Conservation (phyloP, 768 basidiomycete species). For the Antrodiella citrinella region DNA sequence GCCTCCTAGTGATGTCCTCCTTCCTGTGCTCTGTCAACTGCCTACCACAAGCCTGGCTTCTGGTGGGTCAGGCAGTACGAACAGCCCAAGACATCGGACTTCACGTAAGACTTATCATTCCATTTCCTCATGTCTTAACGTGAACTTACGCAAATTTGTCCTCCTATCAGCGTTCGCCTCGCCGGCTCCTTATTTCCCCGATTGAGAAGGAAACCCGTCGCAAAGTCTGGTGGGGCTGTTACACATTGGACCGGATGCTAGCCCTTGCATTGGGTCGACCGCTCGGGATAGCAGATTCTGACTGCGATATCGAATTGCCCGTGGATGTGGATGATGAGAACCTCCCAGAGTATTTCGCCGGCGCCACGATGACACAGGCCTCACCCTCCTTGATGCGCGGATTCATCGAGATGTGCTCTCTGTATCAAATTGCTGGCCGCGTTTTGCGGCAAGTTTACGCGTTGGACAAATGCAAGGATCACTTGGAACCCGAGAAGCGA, state of each 20-base stretch:
- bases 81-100: conserved; percentile 87
- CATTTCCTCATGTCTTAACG: conserved; percentile 4
- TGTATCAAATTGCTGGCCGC: conserved; percentile 81
- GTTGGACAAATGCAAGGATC: conserved; percentile 67
- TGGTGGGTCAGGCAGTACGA: conserved; percentile 85
- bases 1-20: conserved; percentile 81
- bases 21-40: conserved; percentile 92
- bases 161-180: conserved; percentile 62
- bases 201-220: conserved; percentile 85
- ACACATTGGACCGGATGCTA: conserved; percentile 86
- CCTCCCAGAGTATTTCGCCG: conserved; percentile 63
- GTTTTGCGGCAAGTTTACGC: conserved; percentile 80
- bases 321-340: conserved; percentile 77
- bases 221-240: conserved; percentile 94
- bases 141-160: conserved; percentile 9
- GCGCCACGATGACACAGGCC: conserved; percentile 46
- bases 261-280: conserved; percentile 86
- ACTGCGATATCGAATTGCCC: conserved; percentile 86
- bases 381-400: conserved; percentile 75
- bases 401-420: conserved; percentile 62
- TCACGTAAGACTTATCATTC: conserved; percentile 53
- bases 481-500: conserved; percentile 65
- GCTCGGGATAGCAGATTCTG: conserved; percentile 80
- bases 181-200: conserved; percentile 56
- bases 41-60: conserved; percentile 89